phyloP scores from a whole-genome alignment of 1,139 yeast genomes.

The Lodderomyces margitis region DNA sequence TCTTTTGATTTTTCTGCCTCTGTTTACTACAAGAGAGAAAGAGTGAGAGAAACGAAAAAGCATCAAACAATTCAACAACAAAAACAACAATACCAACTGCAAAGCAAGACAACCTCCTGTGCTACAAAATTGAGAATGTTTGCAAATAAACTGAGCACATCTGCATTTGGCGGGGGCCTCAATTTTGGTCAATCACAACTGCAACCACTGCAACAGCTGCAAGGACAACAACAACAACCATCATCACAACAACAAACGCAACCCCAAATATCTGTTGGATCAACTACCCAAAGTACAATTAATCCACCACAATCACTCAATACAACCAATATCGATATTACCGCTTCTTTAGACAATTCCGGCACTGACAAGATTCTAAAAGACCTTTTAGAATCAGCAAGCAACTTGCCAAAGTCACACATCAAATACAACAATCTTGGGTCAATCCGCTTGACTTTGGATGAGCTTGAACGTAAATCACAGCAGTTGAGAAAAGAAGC shows the following conservation, averaged over 20 bases:
- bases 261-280: slow-evolving; percentile 9
- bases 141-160: slow-evolving; percentile 15
- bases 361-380: slow-evolving; percentile 32
- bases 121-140: slow-evolving; percentile 12
- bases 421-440: slow-evolving; percentile 42
- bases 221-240: slow-evolving; percentile 11
- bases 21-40: too few relatives aligned
- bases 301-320: slow-evolving; percentile 9
- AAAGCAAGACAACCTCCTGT: too few relatives aligned
- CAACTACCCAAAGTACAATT: slow-evolving; percentile 9
- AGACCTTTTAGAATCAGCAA: slow-evolving; percentile 70
- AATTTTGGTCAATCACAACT: slow-evolving; percentile 13
- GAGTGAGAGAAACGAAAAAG: too few relatives aligned
- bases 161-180: slow-evolving; percentile 13
- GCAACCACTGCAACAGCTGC: slow-evolving; percentile 10
- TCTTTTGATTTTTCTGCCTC: neutral
- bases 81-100: too few relatives aligned
- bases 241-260: slow-evolving; percentile 7
- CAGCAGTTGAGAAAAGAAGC: slow-evolving; percentile 53
- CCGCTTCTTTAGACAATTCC: slow-evolving; percentile 11
- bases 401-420: slow-evolving; percentile 59
- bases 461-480: slow-evolving; percentile 74
- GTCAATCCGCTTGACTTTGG: slow-evolving; percentile 69
- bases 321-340: slow-evolving; percentile 4
- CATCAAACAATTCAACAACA: too few relatives aligned